Conservation (phyloP, 495 filamentous ascomycete species). For the Trypethelium eluteriae region DNA sequence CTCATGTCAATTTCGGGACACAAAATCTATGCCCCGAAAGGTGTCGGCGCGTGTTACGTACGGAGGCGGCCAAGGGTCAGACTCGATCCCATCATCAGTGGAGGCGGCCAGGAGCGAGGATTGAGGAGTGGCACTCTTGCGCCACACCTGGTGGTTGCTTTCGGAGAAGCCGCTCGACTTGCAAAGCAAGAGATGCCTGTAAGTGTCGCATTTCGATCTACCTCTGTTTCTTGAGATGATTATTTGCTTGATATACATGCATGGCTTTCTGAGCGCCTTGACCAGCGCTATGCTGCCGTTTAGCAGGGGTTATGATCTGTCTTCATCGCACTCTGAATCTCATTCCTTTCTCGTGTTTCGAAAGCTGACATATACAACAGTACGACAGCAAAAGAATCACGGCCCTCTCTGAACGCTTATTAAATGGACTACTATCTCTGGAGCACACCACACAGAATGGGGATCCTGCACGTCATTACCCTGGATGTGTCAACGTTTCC, state of each 20-base stretch:
- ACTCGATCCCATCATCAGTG: conserved; percentile 90
- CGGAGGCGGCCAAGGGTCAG: conserved; percentile 85
- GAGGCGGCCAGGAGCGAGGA: conserved; percentile 92
- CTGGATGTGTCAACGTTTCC: conserved; percentile 95
- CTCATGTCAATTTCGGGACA: conserved; percentile 98
- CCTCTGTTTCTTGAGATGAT: conserved; percentile 41
- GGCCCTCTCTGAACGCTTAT: conserved; percentile 70
- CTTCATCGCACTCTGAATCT: background rate
- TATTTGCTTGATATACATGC: conserved; percentile 61
- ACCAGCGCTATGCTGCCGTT: conserved; percentile 45
- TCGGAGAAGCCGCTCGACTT: conserved; percentile 91
- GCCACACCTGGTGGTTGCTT: conserved; percentile 79
- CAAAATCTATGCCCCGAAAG: conserved; percentile 98
- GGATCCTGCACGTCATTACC: conserved; percentile 73
- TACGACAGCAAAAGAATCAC: conserved; percentile 84
- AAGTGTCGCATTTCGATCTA: conserved; percentile 38
- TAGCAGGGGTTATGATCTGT: conserved; percentile 48
- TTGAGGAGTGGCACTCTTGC: conserved; percentile 89
- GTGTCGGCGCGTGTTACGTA: conserved; percentile 92
- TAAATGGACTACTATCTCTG: conserved; percentile 71
- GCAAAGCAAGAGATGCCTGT: conserved; percentile 82
- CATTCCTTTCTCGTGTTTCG: background rate
- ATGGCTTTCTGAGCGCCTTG: conserved; percentile 49
- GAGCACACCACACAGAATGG: conserved; percentile 93
- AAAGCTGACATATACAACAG: conserved; percentile 40